Evolutionary conservation across 257 asterid species (phyloP).

Genomic region (Nicotiana attenuata): DNA sequence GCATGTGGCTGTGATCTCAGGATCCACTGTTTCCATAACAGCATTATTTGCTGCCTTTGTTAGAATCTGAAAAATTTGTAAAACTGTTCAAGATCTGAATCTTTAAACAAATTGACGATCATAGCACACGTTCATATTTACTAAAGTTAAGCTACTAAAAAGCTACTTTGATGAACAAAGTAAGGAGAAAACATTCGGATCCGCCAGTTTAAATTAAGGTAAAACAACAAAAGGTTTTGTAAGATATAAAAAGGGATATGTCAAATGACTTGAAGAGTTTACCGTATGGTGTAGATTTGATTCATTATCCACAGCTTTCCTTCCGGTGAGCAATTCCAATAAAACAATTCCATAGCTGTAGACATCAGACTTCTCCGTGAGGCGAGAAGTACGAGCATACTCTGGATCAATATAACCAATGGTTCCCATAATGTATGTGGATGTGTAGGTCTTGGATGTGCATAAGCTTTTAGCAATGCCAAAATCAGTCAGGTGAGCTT

Average conservation of each 20-base stretch:
- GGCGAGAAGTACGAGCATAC: conserved; percentile 90
- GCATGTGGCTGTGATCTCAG: conserved; percentile 70
- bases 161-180: not conserved
- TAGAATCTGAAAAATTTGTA: conserved; percentile 42
- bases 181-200: not conserved
- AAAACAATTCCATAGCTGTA: conserved; percentile 86
- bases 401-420: conserved; percentile 95
- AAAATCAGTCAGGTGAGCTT: conserved; percentile 83
- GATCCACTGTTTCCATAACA: conserved; percentile 87
- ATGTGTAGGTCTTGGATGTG: conserved; percentile 67
- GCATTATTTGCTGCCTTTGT: conserved; percentile 71
- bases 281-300: conserved; percentile 88
- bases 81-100: not conserved
- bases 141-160: not conserved
- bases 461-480: conserved; percentile 89
- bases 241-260: not conserved
- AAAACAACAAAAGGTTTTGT: not conserved
- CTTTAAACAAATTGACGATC: not conserved
- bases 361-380: conserved; percentile 91
- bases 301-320: conserved; percentile 85
- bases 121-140: not conserved
- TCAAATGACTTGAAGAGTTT: conserved; percentile 5
- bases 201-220: not conserved
- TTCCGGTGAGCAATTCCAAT: conserved; percentile 75
- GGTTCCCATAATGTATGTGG: conserved; percentile 86